Percentiles rank a stretch among this genome's conserved stretches.
Conservation (phyloP, 192 early-diverging fungal species). For the Coemansia sp. region DNA sequence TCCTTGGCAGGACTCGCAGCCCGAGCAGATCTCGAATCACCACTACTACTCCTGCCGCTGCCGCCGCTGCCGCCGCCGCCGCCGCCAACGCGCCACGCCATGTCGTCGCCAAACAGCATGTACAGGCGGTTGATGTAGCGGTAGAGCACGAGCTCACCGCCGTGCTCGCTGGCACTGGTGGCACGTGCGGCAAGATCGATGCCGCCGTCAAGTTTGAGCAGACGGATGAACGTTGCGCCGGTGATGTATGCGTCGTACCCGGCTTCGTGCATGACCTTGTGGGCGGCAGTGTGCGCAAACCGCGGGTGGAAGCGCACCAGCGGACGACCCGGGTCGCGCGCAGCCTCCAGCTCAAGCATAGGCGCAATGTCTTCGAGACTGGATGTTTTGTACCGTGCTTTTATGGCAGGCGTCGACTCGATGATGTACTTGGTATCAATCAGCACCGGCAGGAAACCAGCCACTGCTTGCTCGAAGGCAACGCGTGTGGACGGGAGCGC, state of each 20-base stretch:
- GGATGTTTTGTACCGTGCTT: constrained; percentile 34
- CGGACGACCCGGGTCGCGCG: background rate
- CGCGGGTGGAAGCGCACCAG: constrained; percentile 52
- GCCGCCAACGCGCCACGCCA: constrained; percentile 21
- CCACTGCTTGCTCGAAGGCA: constrained; percentile 67
- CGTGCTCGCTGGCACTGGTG: background rate
- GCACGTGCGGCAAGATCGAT: constrained; percentile 14
- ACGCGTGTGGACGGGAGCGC: constrained; percentile 64
- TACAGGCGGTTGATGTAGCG: constrained; percentile 48
- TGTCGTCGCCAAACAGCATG: constrained; percentile 7
- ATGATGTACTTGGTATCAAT: constrained; percentile 55
- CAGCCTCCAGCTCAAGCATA: constrained; percentile 25
- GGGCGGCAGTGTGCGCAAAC: constrained; percentile 54
- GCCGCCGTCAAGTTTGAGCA: constrained; percentile 54
- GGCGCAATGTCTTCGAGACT: constrained; percentile 47
- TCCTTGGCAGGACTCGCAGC: constrained; percentile 1
- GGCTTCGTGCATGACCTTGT: constrained; percentile 77
- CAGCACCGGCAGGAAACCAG: constrained; percentile 56
- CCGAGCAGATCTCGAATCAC: background rate
- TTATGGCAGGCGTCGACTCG: constrained; percentile 44
- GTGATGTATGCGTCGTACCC: constrained; percentile 92
- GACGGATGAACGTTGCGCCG: constrained; percentile 73
- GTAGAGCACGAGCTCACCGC: constrained; percentile 43
- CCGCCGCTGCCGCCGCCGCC: background rate
- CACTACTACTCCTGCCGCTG: background rate